Conservation (phyloP, 108 stramenopile species). For the Bacterosira constricta region DNA sequence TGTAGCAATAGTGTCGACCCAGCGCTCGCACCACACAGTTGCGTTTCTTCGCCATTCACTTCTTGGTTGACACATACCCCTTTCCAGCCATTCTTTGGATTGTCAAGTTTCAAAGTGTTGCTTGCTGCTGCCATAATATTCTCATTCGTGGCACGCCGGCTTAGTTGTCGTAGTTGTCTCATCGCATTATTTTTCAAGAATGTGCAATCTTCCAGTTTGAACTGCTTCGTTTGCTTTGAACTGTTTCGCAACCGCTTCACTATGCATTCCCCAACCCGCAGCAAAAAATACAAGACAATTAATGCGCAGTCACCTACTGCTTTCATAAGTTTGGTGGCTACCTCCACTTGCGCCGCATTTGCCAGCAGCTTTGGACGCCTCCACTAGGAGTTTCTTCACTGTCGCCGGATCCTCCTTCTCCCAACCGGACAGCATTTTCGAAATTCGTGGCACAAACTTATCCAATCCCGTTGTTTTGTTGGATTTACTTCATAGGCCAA, state of each 20-base stretch:
- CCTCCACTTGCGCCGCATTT: no score
- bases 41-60: not conserved
- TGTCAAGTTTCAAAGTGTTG: slow-evolving; percentile 8
- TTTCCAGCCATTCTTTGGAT: slow-evolving; percentile 11
- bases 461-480: not conserved
- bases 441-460: not conserved
- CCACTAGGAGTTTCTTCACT: not conserved
- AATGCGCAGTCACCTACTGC: not conserved
- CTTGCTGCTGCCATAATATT: not conserved
- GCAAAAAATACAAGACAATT: slow-evolving; percentile 1
- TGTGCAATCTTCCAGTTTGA: not conserved
- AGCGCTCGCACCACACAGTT: not conserved
- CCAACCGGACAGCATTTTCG: not conserved
- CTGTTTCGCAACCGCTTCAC: not conserved
- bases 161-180: not conserved
- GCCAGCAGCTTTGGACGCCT: not conserved
- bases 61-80: slow-evolving; percentile 1
- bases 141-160: not conserved
- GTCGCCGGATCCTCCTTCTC: not conserved
- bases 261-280: slow-evolving; percentile 12
- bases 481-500: not conserved
- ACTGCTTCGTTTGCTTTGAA: slow-evolving; percentile 2
- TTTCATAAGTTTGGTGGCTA: not conserved
- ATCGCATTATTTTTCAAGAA: not conserved
- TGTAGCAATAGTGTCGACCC: not conserved